Evolutionary conservation across 179 eudicot species (phyloP).

Genomic region (Pouteria campechiana): DNA sequence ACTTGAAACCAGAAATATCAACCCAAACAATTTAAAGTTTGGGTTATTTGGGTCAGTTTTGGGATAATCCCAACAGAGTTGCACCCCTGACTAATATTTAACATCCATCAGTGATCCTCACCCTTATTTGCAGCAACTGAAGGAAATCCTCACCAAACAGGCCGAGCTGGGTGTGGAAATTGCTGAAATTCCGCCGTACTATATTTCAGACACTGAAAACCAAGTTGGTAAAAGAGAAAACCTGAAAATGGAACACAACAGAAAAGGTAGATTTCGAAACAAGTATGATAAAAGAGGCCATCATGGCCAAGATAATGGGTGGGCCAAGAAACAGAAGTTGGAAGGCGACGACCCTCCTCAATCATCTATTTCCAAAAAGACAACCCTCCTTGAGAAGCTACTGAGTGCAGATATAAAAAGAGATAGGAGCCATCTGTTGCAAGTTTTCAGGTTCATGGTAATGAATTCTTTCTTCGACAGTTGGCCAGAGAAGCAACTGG

Average conservation of each 20-base stretch:
- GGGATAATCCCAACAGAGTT: too few species aligned
- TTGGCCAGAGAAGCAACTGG: slow-evolving; percentile 50
- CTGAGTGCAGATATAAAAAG: slow-evolving; percentile 56
- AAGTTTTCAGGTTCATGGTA: slow-evolving; percentile 75
- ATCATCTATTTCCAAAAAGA: slow-evolving; percentile 27
- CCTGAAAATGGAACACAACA: slow-evolving; percentile 13
- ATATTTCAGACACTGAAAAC: slow-evolving; percentile 46
- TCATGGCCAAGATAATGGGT: slow-evolving; percentile 20
- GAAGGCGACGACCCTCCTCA: slow-evolving; percentile 16
- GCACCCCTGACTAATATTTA: too few species aligned
- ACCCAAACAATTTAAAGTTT: too few species aligned
- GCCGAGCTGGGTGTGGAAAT: slow-evolving; percentile 89
- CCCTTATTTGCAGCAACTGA: slow-evolving; percentile 79
- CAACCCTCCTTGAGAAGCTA: slow-evolving; percentile 72
- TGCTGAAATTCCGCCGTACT: slow-evolving; percentile 79
- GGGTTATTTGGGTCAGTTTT: too few species aligned
- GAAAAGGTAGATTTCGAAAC: slow-evolving; percentile 40
- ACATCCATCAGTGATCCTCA: too few species aligned
- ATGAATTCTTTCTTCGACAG: slow-evolving; percentile 73
- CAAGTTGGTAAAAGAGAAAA: slow-evolving; percentile 20
- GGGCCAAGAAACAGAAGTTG: slow-evolving; percentile 15
- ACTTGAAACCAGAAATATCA: too few species aligned
- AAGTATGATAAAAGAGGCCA: slow-evolving; percentile 41
- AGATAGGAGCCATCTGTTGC: slow-evolving; percentile 55
- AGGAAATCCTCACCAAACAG: slow-evolving; percentile 78